Base-by-base conservation (phyloP, 1,139 yeast genomes). In the Williopsis jadinii region DNA sequence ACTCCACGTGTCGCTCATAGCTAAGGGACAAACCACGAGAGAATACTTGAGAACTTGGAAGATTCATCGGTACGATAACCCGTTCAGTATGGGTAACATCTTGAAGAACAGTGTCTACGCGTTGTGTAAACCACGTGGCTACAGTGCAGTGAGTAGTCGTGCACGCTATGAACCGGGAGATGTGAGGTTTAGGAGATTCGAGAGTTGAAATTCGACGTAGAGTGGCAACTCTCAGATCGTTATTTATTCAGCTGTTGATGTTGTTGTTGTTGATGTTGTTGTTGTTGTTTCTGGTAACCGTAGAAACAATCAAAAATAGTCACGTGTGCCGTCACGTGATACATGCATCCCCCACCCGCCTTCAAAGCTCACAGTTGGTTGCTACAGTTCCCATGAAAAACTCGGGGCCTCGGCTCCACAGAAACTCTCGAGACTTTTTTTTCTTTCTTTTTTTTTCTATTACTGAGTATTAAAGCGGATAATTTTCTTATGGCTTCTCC, bases 11-110 rank as follows among this genome's bases (percentile, higher is more conserved):
- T 71, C 65, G 41, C 60, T 84, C 38, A 72, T 79, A 0, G 55
- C 73, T 0, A 68, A 74, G n/a, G 81, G 80, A 44, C 68, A 82
- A 49, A 80, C 90, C 13, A 84, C 95, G 5, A 66, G 88, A 49
- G 92, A 83, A 49, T 82, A 72, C 50, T 61, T 83, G 39, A 70
- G 68, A 39, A 41, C 50, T 2, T 41, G 58, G 49, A 68, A 57
- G 30, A 10, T 36, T 58, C 63, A 40, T 43, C 64, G 52, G 55
- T 50, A 56, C 8, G 13, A 24, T 3, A 46, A 48, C 19, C 45
- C 60, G 48, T 50, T 45, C 50, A 34, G 37, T 14, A 29, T 44
- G 11, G 41, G 35, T 9, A 48, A 34, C 24, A 3, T 64, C 1
- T 41, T 58, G 26, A 50, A 50, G 30, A 80, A 81, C 52, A 56